Percentiles rank a stretch among this genome's conserved stretches.
Conservation (phyloP, 768 basidiomycete genomes). For the Kondoa subrosea region DNA sequence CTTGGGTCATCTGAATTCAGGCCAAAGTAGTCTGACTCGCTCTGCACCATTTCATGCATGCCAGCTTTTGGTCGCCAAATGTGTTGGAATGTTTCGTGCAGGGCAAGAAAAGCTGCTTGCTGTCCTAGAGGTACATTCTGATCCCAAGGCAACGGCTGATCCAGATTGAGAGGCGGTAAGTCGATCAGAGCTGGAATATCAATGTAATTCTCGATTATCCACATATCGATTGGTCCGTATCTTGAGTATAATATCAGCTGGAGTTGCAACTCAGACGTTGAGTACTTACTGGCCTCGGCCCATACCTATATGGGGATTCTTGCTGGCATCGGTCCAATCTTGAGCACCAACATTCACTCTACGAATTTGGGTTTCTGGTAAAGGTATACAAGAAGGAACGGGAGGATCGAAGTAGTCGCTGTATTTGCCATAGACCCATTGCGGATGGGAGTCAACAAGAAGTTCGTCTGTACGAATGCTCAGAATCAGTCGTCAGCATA, state of each 20-base stretch:
- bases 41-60: background rate
- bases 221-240: background rate
- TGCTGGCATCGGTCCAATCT: background rate
- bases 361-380: background rate
- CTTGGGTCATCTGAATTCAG: background rate
- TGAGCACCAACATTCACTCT: background rate
- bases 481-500: background rate
- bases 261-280: background rate
- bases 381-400: slow-evolving; percentile 1
- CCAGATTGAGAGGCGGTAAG: background rate
- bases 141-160: background rate
- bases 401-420: slow-evolving; percentile 6
- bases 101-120: background rate
- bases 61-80: background rate
- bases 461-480: background rate
- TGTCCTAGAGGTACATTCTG: background rate
- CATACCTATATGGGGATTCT: background rate
- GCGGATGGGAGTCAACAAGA: background rate
- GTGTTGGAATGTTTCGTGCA: background rate
- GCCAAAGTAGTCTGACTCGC: background rate
- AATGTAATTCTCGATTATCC: slow-evolving; percentile 2
- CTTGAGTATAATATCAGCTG: background rate
- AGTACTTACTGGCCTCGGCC: background rate
- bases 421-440: slow-evolving; percentile 9
- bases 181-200: background rate